Base-by-base conservation (phyloP, 164 flowering plant species). In the Vitis rotundifolia region DNA sequence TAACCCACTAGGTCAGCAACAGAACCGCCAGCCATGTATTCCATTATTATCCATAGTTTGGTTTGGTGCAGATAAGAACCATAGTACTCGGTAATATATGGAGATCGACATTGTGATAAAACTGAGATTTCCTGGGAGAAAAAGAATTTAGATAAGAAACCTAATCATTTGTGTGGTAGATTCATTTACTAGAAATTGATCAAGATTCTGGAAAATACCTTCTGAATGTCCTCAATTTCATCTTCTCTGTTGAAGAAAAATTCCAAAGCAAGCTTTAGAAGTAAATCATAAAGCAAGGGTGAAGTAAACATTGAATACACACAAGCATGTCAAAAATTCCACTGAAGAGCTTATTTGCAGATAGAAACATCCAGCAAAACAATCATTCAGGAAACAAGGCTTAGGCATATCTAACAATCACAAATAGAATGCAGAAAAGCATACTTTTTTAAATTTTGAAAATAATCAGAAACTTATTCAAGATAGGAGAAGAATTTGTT, bases 1-100 rank as follows among this genome's bases (percentile, higher is more conserved):
- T 73, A 68, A 86, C 92, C 52, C 88, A 95, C 99, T 67, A 95
- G 83, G 79, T 95, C 99, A 80, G 99, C 97, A 75, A 95, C 99
- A 64, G 99, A 95, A 65, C 99, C 99, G 76, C 99, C 99, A 75
- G 99, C 99, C 99, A 95, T 95, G 83, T 87, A 95, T 76, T 95
- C 99, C 99, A 95, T 95, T 71, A 93, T 88, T 80, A 95, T 95
- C 98, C 97, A 93, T 55, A 95, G 76, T 80, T 93, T 95, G 54
- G 99, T 95, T 78, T 93, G 91, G 74, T 91, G 85, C 64, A 95
- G 94, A 78, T 82, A 89, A 63, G 99, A 95, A 52, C 98, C 94
- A 82, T 95, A 93, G 70, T 95, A 95, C 73, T 91, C 97, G 0
- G 99, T 95, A 64, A 95, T 93, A 84, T 91, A 93, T 59, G 85